Evolutionary conservation across 108 stramenopile genomes (phyloP).

Genomic region (Pseudonitzschia delicatissima): DNA sequence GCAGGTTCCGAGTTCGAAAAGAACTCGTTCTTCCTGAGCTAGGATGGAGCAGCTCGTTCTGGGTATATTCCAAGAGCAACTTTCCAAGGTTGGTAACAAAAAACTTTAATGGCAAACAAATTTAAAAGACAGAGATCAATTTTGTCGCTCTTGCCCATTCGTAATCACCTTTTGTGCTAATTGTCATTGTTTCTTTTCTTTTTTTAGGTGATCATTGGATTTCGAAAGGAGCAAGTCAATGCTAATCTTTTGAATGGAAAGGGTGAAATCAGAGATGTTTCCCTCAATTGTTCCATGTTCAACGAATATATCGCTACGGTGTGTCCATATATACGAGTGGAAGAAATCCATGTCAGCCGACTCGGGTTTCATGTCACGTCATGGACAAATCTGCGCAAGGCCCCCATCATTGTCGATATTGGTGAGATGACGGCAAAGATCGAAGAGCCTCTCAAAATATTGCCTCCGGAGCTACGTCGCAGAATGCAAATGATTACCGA

Average conservation of each 20-base stretch:
- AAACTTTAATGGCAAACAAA: neutral
- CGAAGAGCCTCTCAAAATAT: slow-evolving; percentile 56
- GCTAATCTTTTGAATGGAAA: slow-evolving; percentile 78
- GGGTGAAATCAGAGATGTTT: slow-evolving; percentile 68
- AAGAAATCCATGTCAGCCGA: slow-evolving; percentile 56
- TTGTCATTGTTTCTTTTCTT: neutral
- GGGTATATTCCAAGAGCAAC: slow-evolving; percentile 74
- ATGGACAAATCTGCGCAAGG: slow-evolving; percentile 75
- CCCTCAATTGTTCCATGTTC: slow-evolving; percentile 58
- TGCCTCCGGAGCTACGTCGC: slow-evolving; percentile 22
- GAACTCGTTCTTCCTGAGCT: too few species aligned
- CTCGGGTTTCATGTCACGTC: slow-evolving; percentile 69
- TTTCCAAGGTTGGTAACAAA: slow-evolving; percentile 50
- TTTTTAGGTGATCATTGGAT: slow-evolving; percentile 59
- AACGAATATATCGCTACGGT: slow-evolving; percentile 48
- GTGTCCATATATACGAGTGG: slow-evolving; percentile 54
- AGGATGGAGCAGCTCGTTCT: slow-evolving; percentile 77
- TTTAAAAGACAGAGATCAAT: neutral
- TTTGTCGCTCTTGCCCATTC: neutral
- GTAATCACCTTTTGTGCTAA: neutral
- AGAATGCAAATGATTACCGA: slow-evolving; percentile 26
- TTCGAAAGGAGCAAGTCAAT: slow-evolving; percentile 68
- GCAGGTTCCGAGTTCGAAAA: neutral
- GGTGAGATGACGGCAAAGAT: slow-evolving; percentile 47
- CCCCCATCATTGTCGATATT: slow-evolving; percentile 76